phyloP scores from a whole-genome alignment of 2,329 filamentous ascomycete genomes.

The Fusarium transvaalense region DNA sequence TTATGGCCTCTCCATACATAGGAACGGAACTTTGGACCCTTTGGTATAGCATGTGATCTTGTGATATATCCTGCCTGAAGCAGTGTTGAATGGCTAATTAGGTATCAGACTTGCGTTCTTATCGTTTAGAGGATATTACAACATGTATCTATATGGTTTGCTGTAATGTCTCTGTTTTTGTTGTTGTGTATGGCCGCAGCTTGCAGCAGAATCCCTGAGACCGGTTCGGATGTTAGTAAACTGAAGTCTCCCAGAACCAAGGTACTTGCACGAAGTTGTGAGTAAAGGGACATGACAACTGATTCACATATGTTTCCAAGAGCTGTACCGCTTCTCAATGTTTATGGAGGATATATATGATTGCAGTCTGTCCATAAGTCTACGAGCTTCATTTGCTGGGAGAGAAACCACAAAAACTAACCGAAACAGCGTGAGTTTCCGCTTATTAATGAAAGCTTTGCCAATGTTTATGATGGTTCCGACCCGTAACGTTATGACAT shows the following conservation, averaged over 20 bases:
- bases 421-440: fast-evolving
- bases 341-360: too few relatives aligned
- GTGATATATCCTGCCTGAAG: not conserved
- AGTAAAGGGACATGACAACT: too few relatives aligned
- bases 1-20: not conserved
- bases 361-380: not conserved
- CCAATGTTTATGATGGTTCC: not conserved
- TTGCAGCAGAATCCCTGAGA: not conserved
- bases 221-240: too few relatives aligned
- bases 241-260: not conserved
- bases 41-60: not conserved
- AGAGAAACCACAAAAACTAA: too few relatives aligned
- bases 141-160: not conserved
- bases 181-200: not conserved
- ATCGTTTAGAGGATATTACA: not conserved
- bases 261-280: too few relatives aligned
- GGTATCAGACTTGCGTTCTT: not conserved
- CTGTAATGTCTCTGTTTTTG: not conserved
- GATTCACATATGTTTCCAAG: not conserved
- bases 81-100: not conserved
- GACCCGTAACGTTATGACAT: not conserved
- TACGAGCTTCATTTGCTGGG: not conserved
- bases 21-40: not conserved
- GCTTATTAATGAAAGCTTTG: not conserved
- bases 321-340: not conserved